Evolutionary conservation across 2,329 filamentous ascomycete species (phyloP), one percentile per base, ranked within the genome.

Genomic region (Sporothrix sp.): DNA sequence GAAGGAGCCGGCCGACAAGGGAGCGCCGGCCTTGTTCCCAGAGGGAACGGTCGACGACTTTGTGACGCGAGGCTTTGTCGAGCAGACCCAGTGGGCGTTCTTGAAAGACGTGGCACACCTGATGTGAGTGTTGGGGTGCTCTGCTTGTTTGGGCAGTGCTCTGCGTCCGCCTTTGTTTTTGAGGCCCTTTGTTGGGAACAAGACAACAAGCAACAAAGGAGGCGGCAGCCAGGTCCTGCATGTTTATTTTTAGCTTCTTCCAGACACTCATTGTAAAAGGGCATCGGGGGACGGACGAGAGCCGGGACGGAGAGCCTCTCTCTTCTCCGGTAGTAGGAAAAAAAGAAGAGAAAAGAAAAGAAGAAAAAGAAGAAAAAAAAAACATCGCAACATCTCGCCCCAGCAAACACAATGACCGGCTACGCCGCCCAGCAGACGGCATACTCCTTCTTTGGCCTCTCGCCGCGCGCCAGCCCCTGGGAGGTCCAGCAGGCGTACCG

Each of bases 71-170:
- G 69, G 66, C 0, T 73, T 70, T 69, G 67, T 62, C n/a, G 58
- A 65, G 43, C 69, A 71, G 54, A 61, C 61, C 1, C 61, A 68
- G 30, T 80, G 75, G 69, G 58, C 65, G 48, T 79, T 78, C 57
- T 59, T 79, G 57, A 66, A 62, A 30, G 74, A 78, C 52, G 75
- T 75, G 6, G 49, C n/a, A 20, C 21, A 46, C 14, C 37, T 43
- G 37, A 18, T 16, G 36, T 28, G 25, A 30, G n/a, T 18, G 25
- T 9, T 3, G 35, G 35, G 18, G 35, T 33, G 32, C 32, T n/a
- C 7, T 33, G 32, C n/a, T 33, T 10, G 14, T 14, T 6, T 7
- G 10, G 14, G 33, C 33, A 36, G 11, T 38, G 16, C 21, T 38
- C 36, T n/a, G n/a, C n/a, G n/a, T n/a, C n/a, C n/a, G 23, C 10